Conservation (phyloP, 2,329 filamentous ascomycete genomes). For the Talaromyces sp. region DNA sequence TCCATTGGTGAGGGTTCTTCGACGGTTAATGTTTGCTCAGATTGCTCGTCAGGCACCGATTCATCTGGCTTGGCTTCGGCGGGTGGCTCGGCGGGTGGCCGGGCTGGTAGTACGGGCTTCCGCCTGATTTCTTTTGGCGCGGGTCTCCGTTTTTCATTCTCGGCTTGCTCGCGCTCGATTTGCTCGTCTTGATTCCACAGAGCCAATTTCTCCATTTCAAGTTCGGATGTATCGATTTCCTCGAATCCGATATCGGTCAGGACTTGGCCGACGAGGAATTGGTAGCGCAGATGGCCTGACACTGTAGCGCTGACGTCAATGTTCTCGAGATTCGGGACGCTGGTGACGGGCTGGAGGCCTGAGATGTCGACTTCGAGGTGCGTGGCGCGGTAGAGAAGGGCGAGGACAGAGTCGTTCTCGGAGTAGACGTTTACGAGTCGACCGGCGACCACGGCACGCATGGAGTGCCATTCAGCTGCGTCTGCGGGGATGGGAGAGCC, state of each 20-base stretch:
- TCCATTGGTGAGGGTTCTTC: not conserved
- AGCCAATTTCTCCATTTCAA: conserved; percentile 43
- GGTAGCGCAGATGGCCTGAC: conserved; percentile 67
- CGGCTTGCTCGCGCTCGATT: conserved; percentile 35
- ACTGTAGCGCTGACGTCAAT: conserved; percentile 64
- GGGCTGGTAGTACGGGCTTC: not conserved
- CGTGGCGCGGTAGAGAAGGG: conserved; percentile 80
- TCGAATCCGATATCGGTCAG: conserved; percentile 67
- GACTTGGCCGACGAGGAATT: conserved; percentile 63
- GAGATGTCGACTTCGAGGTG: conserved; percentile 80
- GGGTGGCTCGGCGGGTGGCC: too few relatives aligned
- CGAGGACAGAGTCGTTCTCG: conserved; percentile 81
- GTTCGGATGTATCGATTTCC: conserved; percentile 52
- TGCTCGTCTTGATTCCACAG: conserved; percentile 37
- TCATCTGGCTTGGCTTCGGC: not conserved
- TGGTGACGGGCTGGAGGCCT: conserved; percentile 70
- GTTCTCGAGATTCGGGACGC: conserved; percentile 55
- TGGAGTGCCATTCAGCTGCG: conserved; percentile 67
- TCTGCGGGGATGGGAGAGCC: conserved; percentile 75
- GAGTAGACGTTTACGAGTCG: conserved; percentile 85
- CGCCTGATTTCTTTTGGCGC: conserved; percentile 17
- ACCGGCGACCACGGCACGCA: conserved; percentile 75
- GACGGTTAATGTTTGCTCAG: not conserved
- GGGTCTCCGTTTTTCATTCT: conserved; percentile 30
- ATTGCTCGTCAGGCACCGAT: not conserved